Evolutionary conservation across 2,329 filamentous ascomycete genomes (phyloP).

Genomic region (Sarocladiaceae sp.): DNA sequence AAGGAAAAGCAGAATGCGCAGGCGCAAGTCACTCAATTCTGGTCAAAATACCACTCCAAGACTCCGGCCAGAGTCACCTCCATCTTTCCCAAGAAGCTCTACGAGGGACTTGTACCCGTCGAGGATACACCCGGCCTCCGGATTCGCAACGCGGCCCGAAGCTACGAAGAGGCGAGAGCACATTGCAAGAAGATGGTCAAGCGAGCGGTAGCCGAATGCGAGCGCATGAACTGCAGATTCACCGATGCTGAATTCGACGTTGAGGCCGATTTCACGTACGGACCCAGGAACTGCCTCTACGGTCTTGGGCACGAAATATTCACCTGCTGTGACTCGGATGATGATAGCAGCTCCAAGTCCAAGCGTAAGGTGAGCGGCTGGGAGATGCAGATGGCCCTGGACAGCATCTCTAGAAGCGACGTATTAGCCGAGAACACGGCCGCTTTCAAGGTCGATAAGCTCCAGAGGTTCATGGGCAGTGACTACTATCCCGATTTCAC

Average conservation of each 20-base stretch:
- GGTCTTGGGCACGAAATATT: slow-evolving; percentile 19
- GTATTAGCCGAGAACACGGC: slow-evolving; percentile 13
- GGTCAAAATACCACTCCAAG: slow-evolving; percentile 34
- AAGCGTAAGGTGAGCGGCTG: slow-evolving; percentile 2
- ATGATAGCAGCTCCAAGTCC: slow-evolving; percentile 9
- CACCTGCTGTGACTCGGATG: slow-evolving; percentile 12
- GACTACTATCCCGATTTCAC: slow-evolving; percentile 7
- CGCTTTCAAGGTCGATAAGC: slow-evolving; percentile 13
- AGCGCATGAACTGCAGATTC: slow-evolving; percentile 38
- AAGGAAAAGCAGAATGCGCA: slow-evolving; percentile 23
- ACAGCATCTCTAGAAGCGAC: slow-evolving; percentile 12
- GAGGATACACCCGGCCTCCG: slow-evolving; percentile 18
- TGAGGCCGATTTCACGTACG: slow-evolving; percentile 30
- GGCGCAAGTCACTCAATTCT: slow-evolving; percentile 33
- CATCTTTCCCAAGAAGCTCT: slow-evolving; percentile 35
- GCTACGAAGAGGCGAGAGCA: slow-evolving; percentile 33
- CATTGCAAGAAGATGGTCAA: slow-evolving; percentile 34
- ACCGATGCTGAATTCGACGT: slow-evolving; percentile 39
- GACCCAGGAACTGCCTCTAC: slow-evolving; percentile 29
- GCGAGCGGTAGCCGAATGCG: slow-evolving; percentile 33
- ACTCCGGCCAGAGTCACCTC: slow-evolving; percentile 37
- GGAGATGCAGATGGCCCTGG: slow-evolving; percentile 14
- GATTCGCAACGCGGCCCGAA: slow-evolving; percentile 31
- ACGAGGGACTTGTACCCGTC: slow-evolving; percentile 22
- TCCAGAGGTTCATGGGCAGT: slow-evolving; percentile 13